Evolutionary conservation across 1,284 basidiomycete species (phyloP).

Genomic region (Ceratorhiza oryzae-sativae): DNA sequence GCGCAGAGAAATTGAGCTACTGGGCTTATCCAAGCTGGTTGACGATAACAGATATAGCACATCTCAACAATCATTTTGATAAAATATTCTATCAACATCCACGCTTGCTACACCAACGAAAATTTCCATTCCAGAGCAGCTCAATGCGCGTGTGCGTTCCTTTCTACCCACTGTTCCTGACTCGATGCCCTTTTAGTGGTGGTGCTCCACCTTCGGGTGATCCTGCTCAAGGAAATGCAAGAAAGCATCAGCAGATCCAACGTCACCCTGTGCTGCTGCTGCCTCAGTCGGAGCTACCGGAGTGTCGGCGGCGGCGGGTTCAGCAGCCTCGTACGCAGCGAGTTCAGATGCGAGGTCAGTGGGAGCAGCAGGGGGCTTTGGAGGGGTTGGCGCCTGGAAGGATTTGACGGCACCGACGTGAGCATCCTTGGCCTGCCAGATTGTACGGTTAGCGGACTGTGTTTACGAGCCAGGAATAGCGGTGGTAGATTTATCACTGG

Average conservation of each 20-base stretch:
- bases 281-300: constrained; percentile 47
- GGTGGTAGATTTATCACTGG: neutral
- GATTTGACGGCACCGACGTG: constrained; percentile 81
- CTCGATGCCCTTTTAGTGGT: constrained; percentile 53
- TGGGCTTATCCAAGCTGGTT: neutral
- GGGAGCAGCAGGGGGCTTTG: constrained; percentile 74
- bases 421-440: constrained; percentile 75
- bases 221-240: constrained; percentile 66
- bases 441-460: constrained; percentile 18
- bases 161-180: neutral
- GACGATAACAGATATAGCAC: neutral
- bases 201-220: constrained; percentile 61
- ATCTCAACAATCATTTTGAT: neutral
- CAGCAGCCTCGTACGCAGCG: constrained; percentile 76
- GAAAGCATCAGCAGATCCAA: constrained; percentile 63
- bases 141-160: neutral
- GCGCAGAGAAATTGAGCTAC: neutral
- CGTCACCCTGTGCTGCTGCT: constrained; percentile 51
- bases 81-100: constrained; percentile 2
- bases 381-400: constrained; percentile 71
- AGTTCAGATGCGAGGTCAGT: constrained; percentile 83
- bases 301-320: constrained; percentile 65
- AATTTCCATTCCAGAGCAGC: neutral
- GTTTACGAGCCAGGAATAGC: neutral
- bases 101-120: neutral